Percentiles rank a stretch among this genome's conserved stretches.
Evolutionary conservation across 2,329 filamentous ascomycete species (phyloP).

Genomic region (Bretziella fagacearum): DNA sequence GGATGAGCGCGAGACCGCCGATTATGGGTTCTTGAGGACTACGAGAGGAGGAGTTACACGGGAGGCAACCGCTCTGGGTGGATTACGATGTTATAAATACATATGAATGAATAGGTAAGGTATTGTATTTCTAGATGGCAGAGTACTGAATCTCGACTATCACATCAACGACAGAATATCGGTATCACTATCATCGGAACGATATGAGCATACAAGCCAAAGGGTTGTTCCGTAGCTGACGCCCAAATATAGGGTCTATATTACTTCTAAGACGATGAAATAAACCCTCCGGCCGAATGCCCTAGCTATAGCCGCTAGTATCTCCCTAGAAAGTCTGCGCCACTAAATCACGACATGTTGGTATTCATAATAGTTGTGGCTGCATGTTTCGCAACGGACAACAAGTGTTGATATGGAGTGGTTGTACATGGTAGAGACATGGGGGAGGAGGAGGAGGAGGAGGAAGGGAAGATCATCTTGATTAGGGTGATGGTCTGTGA

Average conservation of each 20-base stretch:
- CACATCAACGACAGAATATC: neutral
- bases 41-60: neutral
- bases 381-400: neutral
- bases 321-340: neutral
- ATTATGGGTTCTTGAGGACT: neutral
- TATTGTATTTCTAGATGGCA: too few species aligned
- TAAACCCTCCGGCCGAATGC: neutral
- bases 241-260: too few species aligned
- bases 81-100: neutral
- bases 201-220: too few species aligned
- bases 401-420: neutral
- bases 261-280: too few species aligned
- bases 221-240: too few species aligned
- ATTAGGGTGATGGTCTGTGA: too few species aligned
- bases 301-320: neutral
- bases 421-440: conserved; percentile 1
- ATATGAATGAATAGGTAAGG: neutral
- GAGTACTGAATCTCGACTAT: too few species aligned
- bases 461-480: too few species aligned
- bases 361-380: neutral
- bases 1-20: neutral
- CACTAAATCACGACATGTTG: neutral
- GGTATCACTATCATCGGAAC: neutral
- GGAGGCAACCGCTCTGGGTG: neutral
- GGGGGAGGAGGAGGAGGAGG: neutral